Base-by-base conservation (phyloP, 164 flowering plant species). In the Liriodendron chinense region DNA sequence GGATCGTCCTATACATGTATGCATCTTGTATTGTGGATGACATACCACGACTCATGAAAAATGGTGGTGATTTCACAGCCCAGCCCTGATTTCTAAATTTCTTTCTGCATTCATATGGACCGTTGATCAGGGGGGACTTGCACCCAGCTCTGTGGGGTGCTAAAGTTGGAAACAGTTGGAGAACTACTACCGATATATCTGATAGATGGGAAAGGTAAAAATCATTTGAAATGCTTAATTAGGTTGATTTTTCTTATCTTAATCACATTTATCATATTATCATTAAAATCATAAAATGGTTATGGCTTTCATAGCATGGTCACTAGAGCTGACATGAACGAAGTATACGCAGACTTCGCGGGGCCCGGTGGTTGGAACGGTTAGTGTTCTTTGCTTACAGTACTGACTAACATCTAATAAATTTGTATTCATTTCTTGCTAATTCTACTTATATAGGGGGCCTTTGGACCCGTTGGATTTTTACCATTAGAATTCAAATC, bases 321-420 rank as follows among this genome's bases (percentile, higher is more conserved):
- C 1, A 84, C 92, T 34, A 83, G 88, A 84, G 95, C 93, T 48
- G 97, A 94, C 77, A 70, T 81, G 85, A 94, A 94, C 74, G 95
- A 94, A 71, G 74, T 82, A 18, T 91, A 87, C 74, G 95, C 98
- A 43, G 87, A 85, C 0, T 68, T 49, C 80, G 98, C 98, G 47
- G 83, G 94, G 77, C 94, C 96, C 1, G 97, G 94, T 68, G 98
- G 94, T 69, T 94, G 98, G 98, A 94, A 94, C 79, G 98, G 98
- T 94, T 68, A 73, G 88, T 75, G 20, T 21, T 69, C 0, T 43
- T 68, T 34, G 2, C 3, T 68, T 20, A 12, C n/a, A n/a, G n/a
- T 68, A 47, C 49, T 69, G 1, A 53, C 57, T 28, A 28, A 28
- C 3, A 28, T 28, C 34, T 28, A 28, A 28, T 28, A 28, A 28